Percentiles rank a stretch among this genome's conserved stretches.
These are phyloP conservation scores for Panaeolus cyanescens DNA, from an alignment of 768 basidiomycete species.

Conservation along the genomic window DNA sequence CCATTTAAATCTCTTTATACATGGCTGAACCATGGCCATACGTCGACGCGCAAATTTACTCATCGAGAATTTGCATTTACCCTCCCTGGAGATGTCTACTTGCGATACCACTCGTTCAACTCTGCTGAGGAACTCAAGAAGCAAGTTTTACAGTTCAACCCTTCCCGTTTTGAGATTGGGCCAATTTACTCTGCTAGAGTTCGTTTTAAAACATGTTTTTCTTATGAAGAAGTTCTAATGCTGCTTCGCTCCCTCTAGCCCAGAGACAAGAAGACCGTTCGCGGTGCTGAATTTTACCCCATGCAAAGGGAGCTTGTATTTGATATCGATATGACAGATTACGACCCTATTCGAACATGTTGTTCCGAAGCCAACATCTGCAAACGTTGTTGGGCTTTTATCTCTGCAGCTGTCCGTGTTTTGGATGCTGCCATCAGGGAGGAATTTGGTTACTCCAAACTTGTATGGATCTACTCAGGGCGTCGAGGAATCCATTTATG, in stretches of 20 bases:
- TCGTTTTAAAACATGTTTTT: conserved; percentile 29
- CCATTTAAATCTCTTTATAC: conserved; percentile 92
- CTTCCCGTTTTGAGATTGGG: conserved; percentile 95
- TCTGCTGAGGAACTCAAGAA: conserved; percentile 89
- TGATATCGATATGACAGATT: conserved; percentile 99
- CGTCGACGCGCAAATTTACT: conserved; percentile 79
- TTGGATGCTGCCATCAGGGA: conserved; percentile 78
- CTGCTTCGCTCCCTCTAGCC: conserved; percentile 53
- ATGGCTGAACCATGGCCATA: conserved; percentile 94
- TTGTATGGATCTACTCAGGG: conserved; percentile 98
- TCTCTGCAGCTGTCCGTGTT: conserved; percentile 88
- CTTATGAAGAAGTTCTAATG: neutral
- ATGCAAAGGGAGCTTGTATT: conserved; percentile 91
- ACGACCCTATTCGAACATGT: conserved; percentile 93
- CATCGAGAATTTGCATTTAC: conserved; percentile 97
- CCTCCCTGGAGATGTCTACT: conserved; percentile 85
- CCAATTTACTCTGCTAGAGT: conserved; percentile 89
- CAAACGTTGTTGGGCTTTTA: conserved; percentile 92
- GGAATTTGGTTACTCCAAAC: conserved; percentile 87
- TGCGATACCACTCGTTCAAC: conserved; percentile 92
- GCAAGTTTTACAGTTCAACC: conserved; percentile 81
- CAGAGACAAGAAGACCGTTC: conserved; percentile 81
- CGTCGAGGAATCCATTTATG: conserved; percentile 98
- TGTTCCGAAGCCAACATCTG: conserved; percentile 93
- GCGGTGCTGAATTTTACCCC: conserved; percentile 69